Evolutionary conservation across 2,329 filamentous ascomycete species (phyloP).

Genomic region (Scedosporium apiospermum): DNA sequence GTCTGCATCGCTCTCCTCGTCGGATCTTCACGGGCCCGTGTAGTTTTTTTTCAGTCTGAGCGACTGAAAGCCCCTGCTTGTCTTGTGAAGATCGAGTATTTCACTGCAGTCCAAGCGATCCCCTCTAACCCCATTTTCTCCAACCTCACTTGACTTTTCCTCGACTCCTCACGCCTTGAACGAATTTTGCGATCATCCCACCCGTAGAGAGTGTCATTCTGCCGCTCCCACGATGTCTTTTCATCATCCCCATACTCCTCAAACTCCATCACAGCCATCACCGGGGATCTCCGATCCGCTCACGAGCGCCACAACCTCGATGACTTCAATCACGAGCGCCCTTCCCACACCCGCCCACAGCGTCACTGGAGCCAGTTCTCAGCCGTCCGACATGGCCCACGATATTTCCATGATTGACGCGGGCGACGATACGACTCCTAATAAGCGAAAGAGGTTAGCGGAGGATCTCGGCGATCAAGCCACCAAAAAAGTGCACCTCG

Average conservation of each 20-base stretch:
- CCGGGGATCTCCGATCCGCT: conserved; percentile 43
- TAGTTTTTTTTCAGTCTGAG: neutral
- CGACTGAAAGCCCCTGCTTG: no score
- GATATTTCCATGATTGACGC: conserved; percentile 24
- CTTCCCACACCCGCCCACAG: conserved; percentile 55
- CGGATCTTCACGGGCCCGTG: neutral
- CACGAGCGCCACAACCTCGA: conserved; percentile 41
- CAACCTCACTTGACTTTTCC: neutral
- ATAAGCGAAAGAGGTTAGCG: conserved; percentile 52
- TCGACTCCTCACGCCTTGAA: neutral
- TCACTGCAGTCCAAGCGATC: no score
- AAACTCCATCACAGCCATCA: conserved; percentile 56
- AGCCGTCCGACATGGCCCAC: conserved; percentile 30
- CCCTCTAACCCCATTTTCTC: no score
- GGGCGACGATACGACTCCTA: conserved; percentile 38
- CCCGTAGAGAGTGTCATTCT: conserved; percentile 6
- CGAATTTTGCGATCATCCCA: neutral
- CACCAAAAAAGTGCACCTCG: conserved; percentile 53
- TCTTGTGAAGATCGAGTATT: no score
- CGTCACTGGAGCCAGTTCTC: conserved; percentile 45
- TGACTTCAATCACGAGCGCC: conserved; percentile 40
- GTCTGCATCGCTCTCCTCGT: neutral
- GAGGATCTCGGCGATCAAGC: conserved; percentile 47
- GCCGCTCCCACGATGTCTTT: conserved; percentile 47
- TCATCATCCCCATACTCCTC: conserved; percentile 53